Conservation (phyloP, 179 eudicot genomes). For the Kewa caespitosa region DNA sequence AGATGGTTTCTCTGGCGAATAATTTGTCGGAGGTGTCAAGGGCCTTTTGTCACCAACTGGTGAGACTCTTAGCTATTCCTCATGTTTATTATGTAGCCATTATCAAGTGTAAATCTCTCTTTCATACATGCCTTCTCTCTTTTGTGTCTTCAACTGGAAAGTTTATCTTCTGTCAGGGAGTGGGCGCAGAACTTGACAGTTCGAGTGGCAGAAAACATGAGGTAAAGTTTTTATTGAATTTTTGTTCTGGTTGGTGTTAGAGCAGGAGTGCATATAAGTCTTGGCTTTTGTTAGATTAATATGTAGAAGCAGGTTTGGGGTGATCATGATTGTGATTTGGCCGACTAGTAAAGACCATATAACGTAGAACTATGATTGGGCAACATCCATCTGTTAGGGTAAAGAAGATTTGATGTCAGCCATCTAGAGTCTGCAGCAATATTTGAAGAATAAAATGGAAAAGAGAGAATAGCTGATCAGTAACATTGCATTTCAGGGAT, state of each 20-base stretch:
- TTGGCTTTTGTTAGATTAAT: neutral
- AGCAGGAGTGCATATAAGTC: neutral
- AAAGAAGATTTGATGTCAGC: neutral
- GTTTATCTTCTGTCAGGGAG: constrained; percentile 31
- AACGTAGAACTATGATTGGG: neutral
- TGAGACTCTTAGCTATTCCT: constrained; percentile 23
- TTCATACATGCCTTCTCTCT: neutral
- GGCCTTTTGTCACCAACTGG: constrained; percentile 51
- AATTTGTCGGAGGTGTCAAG: constrained; percentile 61
- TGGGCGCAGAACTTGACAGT: constrained; percentile 23
- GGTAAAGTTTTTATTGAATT: constrained; percentile 26
- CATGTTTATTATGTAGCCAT: neutral
- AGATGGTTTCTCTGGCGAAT: constrained; percentile 67
- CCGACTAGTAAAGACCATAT: neutral
- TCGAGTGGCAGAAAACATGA: constrained; percentile 26
- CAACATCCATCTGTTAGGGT: neutral
- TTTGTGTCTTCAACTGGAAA: neutral
- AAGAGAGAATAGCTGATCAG: neutral
- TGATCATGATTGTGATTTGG: neutral
- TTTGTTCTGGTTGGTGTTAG: neutral
- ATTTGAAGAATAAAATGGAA: neutral
- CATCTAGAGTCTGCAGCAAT: neutral
- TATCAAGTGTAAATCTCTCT: neutral
- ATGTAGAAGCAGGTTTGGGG: neutral
- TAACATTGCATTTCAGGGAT: neutral